A percentile compares a stretch with the other conserved stretches of the same genome.
phyloP scores from a whole-genome alignment of 139 green algal species.

The Monoraphidium neglectum region DNA sequence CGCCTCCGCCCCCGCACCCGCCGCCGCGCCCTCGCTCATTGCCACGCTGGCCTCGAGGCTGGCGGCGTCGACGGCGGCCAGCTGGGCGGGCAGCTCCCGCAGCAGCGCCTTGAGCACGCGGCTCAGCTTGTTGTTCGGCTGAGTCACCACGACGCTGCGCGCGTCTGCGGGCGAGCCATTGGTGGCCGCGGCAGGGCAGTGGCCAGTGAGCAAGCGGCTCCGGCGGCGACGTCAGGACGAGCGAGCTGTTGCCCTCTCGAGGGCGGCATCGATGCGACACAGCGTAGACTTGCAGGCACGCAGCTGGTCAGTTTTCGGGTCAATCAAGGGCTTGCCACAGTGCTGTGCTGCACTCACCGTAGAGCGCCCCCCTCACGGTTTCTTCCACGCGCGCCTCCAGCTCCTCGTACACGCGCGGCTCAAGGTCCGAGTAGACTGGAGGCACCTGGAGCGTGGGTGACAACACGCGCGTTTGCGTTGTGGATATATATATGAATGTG shows the following conservation, averaged over 20 bases:
- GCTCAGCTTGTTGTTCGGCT: slow-evolving; percentile 58
- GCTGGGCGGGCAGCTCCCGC: slow-evolving; percentile 37
- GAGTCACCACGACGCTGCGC: slow-evolving; percentile 48
- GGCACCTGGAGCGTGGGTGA: slow-evolving; percentile 30
- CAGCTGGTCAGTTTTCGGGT: no score
- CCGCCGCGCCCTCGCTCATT: neutral
- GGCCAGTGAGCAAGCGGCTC: no score
- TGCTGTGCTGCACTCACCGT: slow-evolving; percentile 32
- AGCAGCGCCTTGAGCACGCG: slow-evolving; percentile 58
- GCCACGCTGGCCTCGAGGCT: slow-evolving; percentile 34
- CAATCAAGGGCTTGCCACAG: neutral
- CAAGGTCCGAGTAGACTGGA: slow-evolving; percentile 43
- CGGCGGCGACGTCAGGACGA: no score
- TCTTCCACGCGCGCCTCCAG: slow-evolving; percentile 56
- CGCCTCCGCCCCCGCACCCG: neutral
- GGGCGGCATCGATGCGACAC: no score
- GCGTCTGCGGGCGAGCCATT: slow-evolving; percentile 58
- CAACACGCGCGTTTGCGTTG: neutral
- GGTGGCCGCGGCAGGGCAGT: no score
- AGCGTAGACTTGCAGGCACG: no score
- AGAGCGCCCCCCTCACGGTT: slow-evolving; percentile 38
- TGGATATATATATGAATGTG: no score
- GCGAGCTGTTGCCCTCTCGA: no score
- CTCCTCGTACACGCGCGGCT: slow-evolving; percentile 55
- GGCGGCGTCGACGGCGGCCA: slow-evolving; percentile 28